Conservation (phyloP, 495 filamentous ascomycete genomes). For the Xylaria telfairii region DNA sequence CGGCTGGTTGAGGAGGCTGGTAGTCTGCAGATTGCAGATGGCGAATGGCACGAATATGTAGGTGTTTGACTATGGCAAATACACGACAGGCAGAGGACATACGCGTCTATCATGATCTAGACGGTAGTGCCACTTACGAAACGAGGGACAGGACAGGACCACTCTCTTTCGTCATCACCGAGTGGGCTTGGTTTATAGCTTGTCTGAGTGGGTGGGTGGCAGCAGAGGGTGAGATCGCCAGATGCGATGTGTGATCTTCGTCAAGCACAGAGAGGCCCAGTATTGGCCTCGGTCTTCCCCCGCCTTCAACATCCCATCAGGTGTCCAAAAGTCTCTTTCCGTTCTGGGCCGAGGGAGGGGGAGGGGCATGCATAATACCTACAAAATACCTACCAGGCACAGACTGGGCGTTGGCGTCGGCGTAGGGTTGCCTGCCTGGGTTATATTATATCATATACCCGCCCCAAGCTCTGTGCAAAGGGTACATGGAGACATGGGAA, state of each 20-base stretch:
- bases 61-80: background rate
- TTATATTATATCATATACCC: background rate
- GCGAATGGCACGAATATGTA: background rate
- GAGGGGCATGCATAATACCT: constrained; percentile 7
- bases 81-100: constrained; percentile 2
- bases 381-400: constrained; percentile 23
- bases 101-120: constrained; percentile 6
- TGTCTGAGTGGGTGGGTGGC: background rate
- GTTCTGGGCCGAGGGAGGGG: constrained; percentile 25
- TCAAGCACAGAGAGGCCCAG: background rate
- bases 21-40: background rate
- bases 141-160: background rate
- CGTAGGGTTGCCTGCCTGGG: background rate
- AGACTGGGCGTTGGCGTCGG: constrained; percentile 4
- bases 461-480: background rate
- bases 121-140: background rate
- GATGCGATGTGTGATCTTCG: constrained; percentile 16
- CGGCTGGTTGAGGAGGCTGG: background rate
- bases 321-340: constrained; percentile 21
- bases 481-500: background rate
- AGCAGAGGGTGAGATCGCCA: constrained; percentile 19
- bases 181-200: constrained; percentile 8
- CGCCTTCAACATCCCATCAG: constrained; percentile 23
- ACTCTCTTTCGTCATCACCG: constrained; percentile 21
- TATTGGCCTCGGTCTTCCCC: constrained; percentile 16